Percentiles rank a stretch among this genome's conserved stretches.
Conservation (phyloP, 1,284 basidiomycete species). For the Wallemia mellicola region DNA sequence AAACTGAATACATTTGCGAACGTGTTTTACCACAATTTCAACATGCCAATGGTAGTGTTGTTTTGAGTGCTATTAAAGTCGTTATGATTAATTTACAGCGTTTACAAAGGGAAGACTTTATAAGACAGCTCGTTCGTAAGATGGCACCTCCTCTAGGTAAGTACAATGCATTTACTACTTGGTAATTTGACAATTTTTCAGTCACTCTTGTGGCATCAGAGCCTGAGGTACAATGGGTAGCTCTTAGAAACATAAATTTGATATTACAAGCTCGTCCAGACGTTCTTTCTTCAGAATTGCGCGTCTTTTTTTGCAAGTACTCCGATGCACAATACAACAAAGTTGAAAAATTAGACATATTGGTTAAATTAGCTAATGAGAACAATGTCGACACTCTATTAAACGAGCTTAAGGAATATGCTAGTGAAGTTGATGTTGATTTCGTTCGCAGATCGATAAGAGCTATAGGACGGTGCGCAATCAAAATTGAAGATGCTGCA, state of each 20-base stretch:
- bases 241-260: conserved; percentile 81
- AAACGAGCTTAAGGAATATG: conserved; percentile 90
- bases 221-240: conserved; percentile 72
- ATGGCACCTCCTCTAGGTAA: conserved; percentile 74
- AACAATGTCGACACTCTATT: conserved; percentile 79
- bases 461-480: conserved; percentile 81
- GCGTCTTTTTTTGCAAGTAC: conserved; percentile 99
- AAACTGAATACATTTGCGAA: conserved; percentile 95
- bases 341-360: conserved; percentile 91
- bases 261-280: conserved; percentile 75
- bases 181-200: conserved; percentile 4
- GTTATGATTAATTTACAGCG: conserved; percentile 86
- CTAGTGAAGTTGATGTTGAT: conserved; percentile 92
- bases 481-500: conserved; percentile 73
- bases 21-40: conserved; percentile 95
- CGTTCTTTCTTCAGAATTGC: conserved; percentile 75
- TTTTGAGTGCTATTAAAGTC: conserved; percentile 81
- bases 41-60: conserved; percentile 80
- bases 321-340: conserved; percentile 97
- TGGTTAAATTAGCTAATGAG: conserved; percentile 75
- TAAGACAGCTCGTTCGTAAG: conserved; percentile 64
- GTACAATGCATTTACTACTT: conserved; percentile 3
- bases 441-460: conserved; percentile 83
- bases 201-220: conserved; percentile 29
- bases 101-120: conserved; percentile 54